phyloP scores from a whole-genome alignment of 331 rosid genomes.

The Pyrus hybrid region DNA sequence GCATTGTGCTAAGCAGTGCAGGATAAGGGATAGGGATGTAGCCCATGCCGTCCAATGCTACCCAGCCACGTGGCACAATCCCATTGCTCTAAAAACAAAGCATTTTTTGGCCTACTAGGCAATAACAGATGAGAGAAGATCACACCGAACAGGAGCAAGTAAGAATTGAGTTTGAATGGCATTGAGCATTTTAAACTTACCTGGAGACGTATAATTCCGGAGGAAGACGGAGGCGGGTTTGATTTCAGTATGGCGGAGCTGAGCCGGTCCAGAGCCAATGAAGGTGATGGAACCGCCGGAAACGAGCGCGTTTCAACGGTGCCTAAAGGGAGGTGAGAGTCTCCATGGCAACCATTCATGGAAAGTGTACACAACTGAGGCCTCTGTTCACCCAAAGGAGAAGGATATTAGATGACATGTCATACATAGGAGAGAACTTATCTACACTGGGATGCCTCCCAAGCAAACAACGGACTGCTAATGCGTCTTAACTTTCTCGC shows the following conservation, averaged over 20 bases:
- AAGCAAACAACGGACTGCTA: too few relatives aligned
- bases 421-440: too few relatives aligned
- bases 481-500: not conserved
- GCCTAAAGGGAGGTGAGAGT: constrained; percentile 26
- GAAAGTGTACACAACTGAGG: constrained; percentile 36
- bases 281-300: constrained; percentile 38
- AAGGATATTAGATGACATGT: not conserved
- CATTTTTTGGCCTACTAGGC: not conserved
- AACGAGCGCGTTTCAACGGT: constrained; percentile 52
- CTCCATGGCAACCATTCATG: constrained; percentile 67
- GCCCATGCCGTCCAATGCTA: not conserved
- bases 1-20: not conserved
- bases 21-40: constrained; percentile 4
- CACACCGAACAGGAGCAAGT: not conserved
- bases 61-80: constrained; percentile 23
- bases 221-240: constrained; percentile 43
- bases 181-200: constrained; percentile 2
- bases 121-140: not conserved
- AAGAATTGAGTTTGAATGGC: not conserved
- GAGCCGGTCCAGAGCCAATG: constrained; percentile 59
- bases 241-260: constrained; percentile 39
- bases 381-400: constrained; percentile 2
- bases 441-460: too few relatives aligned
- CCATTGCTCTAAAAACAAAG: not conserved
- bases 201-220: constrained; percentile 79